phyloP scores from a whole-genome alignment of 202 grass and related monocot species.

The Alloteropsis angusta region DNA sequence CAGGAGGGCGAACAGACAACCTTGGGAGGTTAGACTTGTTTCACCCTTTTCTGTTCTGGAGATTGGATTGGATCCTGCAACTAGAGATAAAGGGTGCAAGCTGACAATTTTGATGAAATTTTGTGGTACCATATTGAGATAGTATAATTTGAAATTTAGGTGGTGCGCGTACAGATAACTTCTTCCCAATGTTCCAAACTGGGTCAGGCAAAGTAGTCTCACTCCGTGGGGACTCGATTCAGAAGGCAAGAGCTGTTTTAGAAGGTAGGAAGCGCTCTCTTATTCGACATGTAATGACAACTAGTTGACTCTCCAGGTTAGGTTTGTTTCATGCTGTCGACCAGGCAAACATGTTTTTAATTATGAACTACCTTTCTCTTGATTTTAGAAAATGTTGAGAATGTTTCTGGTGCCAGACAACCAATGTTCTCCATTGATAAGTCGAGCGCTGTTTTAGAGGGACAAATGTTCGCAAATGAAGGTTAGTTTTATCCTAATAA shows the following conservation, averaged over 20 bases:
- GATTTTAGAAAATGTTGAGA: constrained; percentile 25
- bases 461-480: constrained; percentile 16
- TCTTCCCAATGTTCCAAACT: constrained; percentile 54
- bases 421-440: constrained; percentile 48
- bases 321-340: not conserved
- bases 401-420: not conserved
- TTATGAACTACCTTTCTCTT: not conserved
- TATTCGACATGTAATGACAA: not conserved
- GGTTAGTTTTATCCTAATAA: constrained; percentile 6
- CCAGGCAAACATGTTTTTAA: not conserved
- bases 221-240: constrained; percentile 39
- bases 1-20: not conserved
- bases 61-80: not conserved
- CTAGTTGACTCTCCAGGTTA: not conserved
- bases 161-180: constrained; percentile 1
- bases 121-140: not conserved
- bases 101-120: not conserved
- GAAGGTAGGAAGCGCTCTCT: constrained; percentile 30
- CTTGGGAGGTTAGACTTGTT: constrained; percentile 27
- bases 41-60: not conserved
- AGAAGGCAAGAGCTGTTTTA: constrained; percentile 51
- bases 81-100: not conserved
- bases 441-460: constrained; percentile 38
- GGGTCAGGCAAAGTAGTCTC: constrained; percentile 43
- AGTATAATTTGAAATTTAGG: constrained; percentile 25